These are phyloP conservation scores for Suhomyces pyralidae DNA, from an alignment of 805 yeast species.

Conservation along the genomic window DNA sequence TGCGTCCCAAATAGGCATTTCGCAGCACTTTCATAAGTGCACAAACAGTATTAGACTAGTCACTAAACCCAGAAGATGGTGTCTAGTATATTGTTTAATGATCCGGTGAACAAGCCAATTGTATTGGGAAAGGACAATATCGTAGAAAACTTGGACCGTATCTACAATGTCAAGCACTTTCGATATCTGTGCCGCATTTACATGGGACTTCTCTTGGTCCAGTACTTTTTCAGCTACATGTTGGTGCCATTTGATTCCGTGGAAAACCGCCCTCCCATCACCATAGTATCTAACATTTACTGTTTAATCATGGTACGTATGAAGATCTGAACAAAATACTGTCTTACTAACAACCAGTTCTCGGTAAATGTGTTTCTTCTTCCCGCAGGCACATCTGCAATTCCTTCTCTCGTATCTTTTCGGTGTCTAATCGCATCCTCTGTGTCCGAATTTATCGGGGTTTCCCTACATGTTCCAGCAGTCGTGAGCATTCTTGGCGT, in stretches of 20 bases:
- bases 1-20: neutral
- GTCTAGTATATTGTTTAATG: neutral
- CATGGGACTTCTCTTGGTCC: constrained; percentile 21
- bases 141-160: constrained; percentile 6
- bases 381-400: constrained; percentile 20
- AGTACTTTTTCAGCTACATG: constrained; percentile 28
- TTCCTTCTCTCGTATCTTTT: constrained; percentile 7
- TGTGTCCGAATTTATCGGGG: constrained; percentile 6
- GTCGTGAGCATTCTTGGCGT: constrained; percentile 18
- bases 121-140: neutral
- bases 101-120: neutral
- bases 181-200: constrained; percentile 15
- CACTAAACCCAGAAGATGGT: neutral
- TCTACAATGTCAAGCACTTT: constrained; percentile 13
- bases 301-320: constrained; percentile 7
- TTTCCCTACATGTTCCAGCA: constrained; percentile 16
- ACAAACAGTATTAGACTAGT: neutral
- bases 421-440: neutral
- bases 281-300: constrained; percentile 19
- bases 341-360: constrained; percentile 11
- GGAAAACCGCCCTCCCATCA: constrained; percentile 27
- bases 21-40: neutral
- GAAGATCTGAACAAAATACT: no score
- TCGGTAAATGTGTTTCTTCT: constrained; percentile 16
- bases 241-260: constrained; percentile 35